phyloP scores from a whole-genome alignment of 805 yeast genomes.

The Candida wancherniae region DNA sequence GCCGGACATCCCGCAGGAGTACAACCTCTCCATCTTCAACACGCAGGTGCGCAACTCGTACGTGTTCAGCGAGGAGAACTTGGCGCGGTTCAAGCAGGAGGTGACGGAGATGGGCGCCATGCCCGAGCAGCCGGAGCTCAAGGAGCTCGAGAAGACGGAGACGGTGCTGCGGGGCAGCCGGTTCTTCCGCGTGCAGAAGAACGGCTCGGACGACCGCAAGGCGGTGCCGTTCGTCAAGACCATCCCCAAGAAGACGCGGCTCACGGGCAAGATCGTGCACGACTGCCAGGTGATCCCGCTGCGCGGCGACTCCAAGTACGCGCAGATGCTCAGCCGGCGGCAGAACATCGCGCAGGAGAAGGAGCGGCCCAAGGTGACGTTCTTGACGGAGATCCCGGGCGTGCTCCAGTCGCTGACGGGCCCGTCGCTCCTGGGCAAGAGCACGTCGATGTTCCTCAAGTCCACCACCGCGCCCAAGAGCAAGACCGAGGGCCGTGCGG shows the following conservation, averaged over 20 bases:
- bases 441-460: constrained; percentile 63
- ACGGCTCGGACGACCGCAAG: constrained; percentile 28
- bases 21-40: constrained; percentile 74
- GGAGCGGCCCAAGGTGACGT: constrained; percentile 59
- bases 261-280: constrained; percentile 84
- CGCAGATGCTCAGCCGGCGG: constrained; percentile 50
- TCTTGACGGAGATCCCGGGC: constrained; percentile 78
- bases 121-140: constrained; percentile 50
- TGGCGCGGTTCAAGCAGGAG: constrained; percentile 29
- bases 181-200: constrained; percentile 31
- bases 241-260: constrained; percentile 80
- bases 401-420: constrained; percentile 84
- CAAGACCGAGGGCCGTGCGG: constrained; percentile 73
- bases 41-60: constrained; percentile 79
- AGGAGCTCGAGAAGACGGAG: constrained; percentile 23
- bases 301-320: constrained; percentile 64
- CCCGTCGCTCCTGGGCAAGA: constrained; percentile 66
- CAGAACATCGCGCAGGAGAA: constrained; percentile 40
- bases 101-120: constrained; percentile 47
- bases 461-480: constrained; percentile 40
- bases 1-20: constrained; percentile 66
- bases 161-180: constrained; percentile 14
- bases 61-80: constrained; percentile 81
- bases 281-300: constrained; percentile 89
- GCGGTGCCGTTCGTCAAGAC: constrained; percentile 80